These are phyloP conservation scores for Coniferiporia sulphurascens DNA, from an alignment of 1,284 basidiomycete species.

Conservation along the genomic window DNA sequence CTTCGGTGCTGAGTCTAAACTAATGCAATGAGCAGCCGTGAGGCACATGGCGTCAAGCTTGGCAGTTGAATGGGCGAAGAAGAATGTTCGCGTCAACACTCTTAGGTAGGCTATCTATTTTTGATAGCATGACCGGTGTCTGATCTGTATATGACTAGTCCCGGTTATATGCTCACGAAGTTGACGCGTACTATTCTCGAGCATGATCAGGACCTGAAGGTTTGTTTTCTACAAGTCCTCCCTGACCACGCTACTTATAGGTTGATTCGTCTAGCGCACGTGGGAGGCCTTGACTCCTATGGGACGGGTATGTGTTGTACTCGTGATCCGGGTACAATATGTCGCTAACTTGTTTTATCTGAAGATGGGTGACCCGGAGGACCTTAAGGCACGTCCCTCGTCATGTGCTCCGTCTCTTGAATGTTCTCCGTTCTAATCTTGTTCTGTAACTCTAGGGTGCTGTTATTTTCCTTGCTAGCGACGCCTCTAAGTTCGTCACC, in stretches of 20 bases:
- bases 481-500: slow-evolving; percentile 84
- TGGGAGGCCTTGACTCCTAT: slow-evolving; percentile 92
- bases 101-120: slow-evolving; percentile 46
- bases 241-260: slow-evolving; percentile 13
- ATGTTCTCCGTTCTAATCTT: neutral
- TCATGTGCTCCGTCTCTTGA: neutral
- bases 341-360: slow-evolving; percentile 8
- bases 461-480: slow-evolving; percentile 79
- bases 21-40: slow-evolving; percentile 48
- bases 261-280: slow-evolving; percentile 50
- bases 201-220: slow-evolving; percentile 69
- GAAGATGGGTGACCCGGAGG: slow-evolving; percentile 77
- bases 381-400: slow-evolving; percentile 54
- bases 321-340: slow-evolving; percentile 8
- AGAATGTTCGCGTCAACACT: slow-evolving; percentile 77
- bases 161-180: slow-evolving; percentile 88
- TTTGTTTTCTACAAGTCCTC: slow-evolving; percentile 26
- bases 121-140: neutral
- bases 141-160: slow-evolving; percentile 38
- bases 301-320: slow-evolving; percentile 55
- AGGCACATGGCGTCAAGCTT: slow-evolving; percentile 85
- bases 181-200: slow-evolving; percentile 77
- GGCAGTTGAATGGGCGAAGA: slow-evolving; percentile 88
- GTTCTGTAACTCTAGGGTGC: slow-evolving; percentile 50
- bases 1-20: slow-evolving; percentile 1